Base-by-base conservation (phyloP, 2,329 filamentous ascomycete genomes). In the Sarocladiaceae sp. region DNA sequence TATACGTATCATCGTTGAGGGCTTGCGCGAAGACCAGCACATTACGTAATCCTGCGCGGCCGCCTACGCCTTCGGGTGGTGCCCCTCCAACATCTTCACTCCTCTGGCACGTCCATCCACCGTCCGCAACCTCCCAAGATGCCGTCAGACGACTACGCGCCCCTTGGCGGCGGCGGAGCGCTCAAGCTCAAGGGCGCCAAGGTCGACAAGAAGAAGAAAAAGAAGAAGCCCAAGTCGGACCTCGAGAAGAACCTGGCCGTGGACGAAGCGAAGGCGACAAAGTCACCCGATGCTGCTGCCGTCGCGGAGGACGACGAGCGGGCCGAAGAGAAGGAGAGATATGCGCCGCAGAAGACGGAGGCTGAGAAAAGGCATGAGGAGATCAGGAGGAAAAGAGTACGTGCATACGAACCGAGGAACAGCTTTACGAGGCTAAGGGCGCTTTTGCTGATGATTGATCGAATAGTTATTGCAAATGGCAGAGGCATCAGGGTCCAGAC, bases 151-250 rank as follows among this genome's bases (percentile, higher is more conserved):
- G 87, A 94, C 54, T 94, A 94, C 69, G 65, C 74, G 39, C 68
- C 79, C 50, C 65, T 72, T 46, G 74, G 76, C 48, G 74, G 80
- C 47, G 80, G 83, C 56, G 88, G 88, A 55, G 84, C 83, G 49
- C 77, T 96, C 26, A 91, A 88, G 60, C 76, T 96, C 48, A 96
- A 96, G 69, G 88, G 89, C 57, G 76, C 71, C 49, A 82, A 81
- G 56, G 69, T 78, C 23, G 62, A 74, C 50, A 82, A 78, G 57
- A 69, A 78, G 51, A 80, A 84, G 57, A 84, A 81, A 60, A 85
- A 82, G 64, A 77, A 80, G 63, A 78, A 71, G 56, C 67, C 67
- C 53, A 64, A 66, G 52, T 58, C 57, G 42, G 66, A 68, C 27
- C 62, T 76, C 23, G 72, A 74, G 46, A 74, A 68, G 56, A 68